A percentile compares a stretch with the other conserved stretches of the same genome.
Conservation (phyloP, 2,329 filamentous ascomycete genomes). For the Chaetomiaceae sp. region DNA sequence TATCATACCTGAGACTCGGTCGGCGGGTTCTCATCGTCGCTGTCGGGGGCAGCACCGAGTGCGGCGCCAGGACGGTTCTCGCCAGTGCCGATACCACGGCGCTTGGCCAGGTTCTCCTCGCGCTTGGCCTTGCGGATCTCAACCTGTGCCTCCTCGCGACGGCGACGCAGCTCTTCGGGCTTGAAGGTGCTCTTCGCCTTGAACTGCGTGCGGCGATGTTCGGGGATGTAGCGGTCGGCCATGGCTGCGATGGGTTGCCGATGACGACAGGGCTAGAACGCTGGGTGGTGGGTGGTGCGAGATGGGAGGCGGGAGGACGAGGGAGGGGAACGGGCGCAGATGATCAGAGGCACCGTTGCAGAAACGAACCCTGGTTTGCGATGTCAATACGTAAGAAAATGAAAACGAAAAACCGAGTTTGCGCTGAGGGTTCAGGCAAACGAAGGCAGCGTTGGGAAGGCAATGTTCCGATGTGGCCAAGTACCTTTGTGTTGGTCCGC, state of each 20-base stretch:
- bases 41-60: constrained; percentile 85
- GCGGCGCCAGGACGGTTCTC: constrained; percentile 76
- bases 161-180: constrained; percentile 95
- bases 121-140: constrained; percentile 98
- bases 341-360: constrained; percentile 5
- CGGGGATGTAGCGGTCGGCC: constrained; percentile 98
- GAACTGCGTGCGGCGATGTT: constrained; percentile 98
- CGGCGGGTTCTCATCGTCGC: constrained; percentile 92
- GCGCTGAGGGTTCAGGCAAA: constrained; percentile 1
- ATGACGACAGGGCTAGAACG: too few species aligned
- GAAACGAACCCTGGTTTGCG: background rate
- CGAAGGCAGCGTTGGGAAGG: background rate
- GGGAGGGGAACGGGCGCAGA: constrained; percentile 4
- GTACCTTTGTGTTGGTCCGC: constrained; percentile 4
- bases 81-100: constrained; percentile 83
- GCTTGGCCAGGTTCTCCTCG: constrained; percentile 98
- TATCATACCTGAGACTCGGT: constrained; percentile 86
- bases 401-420: background rate
- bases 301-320: background rate
- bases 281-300: constrained; percentile 10
- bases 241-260: constrained; percentile 52
- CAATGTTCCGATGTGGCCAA: constrained; percentile 5
- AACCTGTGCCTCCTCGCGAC: constrained; percentile 97
- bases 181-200: constrained; percentile 99
- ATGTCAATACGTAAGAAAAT: background rate